Percentiles rank a stretch among this genome's conserved stretches.
phyloP scores from a whole-genome alignment of 176 grass and related monocot genomes.

The Hsuehochloa calcarea region DNA sequence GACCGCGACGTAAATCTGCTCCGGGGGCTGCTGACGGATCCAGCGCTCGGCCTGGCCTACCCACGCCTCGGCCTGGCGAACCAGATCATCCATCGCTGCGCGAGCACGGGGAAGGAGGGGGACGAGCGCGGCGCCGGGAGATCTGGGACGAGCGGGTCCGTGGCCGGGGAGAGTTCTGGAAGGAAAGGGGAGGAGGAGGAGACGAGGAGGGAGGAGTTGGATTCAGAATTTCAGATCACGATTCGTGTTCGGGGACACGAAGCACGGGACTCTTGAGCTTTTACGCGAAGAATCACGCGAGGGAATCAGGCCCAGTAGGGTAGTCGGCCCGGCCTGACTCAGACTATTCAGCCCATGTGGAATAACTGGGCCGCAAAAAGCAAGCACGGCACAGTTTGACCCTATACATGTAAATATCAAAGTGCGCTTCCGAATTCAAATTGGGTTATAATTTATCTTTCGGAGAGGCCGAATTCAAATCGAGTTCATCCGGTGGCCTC shows the following conservation, averaged over 20 bases:
- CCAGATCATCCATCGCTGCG: constrained; percentile 55
- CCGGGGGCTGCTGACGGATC: constrained; percentile 67
- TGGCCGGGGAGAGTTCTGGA: background rate
- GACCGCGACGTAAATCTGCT: constrained; percentile 76
- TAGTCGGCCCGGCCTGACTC: background rate
- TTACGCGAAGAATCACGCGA: background rate
- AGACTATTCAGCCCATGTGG: background rate
- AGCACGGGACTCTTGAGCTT: background rate
- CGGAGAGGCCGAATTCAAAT: background rate
- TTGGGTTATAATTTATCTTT: background rate
- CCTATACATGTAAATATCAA: no score
- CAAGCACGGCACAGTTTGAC: background rate
- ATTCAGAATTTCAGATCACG: background rate
- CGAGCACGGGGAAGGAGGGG: background rate
- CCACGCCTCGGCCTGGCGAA: constrained; percentile 46
- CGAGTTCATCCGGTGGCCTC: background rate
- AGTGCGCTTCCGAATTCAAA: no score
- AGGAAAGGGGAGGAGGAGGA: background rate
- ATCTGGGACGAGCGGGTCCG: background rate
- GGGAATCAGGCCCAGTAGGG: background rate
- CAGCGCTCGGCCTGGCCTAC: constrained; percentile 56
- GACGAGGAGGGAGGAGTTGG: background rate
- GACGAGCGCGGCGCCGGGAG: background rate
- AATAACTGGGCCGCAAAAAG: background rate
- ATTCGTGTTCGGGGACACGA: background rate